Conservation (phyloP, 176 grass and related monocot genomes). For the Eleusine indica region DNA sequence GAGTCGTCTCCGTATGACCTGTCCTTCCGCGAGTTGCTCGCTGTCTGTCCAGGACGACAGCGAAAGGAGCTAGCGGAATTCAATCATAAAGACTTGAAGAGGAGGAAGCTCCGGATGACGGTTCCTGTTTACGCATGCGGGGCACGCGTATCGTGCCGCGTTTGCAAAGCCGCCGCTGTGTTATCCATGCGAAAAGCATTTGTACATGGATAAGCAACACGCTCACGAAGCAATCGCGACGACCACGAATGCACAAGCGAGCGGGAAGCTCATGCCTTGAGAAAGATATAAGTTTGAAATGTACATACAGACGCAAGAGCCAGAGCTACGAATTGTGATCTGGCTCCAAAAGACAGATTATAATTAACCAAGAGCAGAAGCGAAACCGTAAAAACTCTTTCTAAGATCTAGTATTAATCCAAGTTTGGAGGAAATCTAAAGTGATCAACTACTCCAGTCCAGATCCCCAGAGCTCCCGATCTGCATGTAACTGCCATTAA, state of each 20-base stretch:
- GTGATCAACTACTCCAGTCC: conserved; percentile 6
- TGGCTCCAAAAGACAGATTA: conserved; percentile 14
- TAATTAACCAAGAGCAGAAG: neutral
- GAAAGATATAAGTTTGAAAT: neutral
- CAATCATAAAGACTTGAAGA: neutral
- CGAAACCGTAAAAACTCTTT: neutral
- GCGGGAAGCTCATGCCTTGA: neutral
- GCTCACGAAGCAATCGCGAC: neutral
- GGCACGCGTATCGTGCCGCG: neutral
- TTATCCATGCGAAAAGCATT: conserved; percentile 1
- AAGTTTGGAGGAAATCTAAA: conserved; percentile 39
- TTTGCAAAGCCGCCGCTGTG: neutral
- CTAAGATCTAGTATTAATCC: neutral
- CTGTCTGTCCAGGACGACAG: neutral
- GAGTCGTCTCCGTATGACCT: neutral
- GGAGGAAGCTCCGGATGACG: neutral
- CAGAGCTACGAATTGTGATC: neutral
- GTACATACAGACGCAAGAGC: neutral
- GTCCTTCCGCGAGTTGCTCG: neutral
- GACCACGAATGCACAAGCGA: neutral
- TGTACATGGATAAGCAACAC: neutral
- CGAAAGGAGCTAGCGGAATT: neutral
- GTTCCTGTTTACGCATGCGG: neutral
- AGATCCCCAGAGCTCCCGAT: neutral
- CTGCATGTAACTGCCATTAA: neutral